Evolutionary conservation across 2,329 filamentous ascomycete genomes (phyloP).

Genomic region (Exophiala sp.): DNA sequence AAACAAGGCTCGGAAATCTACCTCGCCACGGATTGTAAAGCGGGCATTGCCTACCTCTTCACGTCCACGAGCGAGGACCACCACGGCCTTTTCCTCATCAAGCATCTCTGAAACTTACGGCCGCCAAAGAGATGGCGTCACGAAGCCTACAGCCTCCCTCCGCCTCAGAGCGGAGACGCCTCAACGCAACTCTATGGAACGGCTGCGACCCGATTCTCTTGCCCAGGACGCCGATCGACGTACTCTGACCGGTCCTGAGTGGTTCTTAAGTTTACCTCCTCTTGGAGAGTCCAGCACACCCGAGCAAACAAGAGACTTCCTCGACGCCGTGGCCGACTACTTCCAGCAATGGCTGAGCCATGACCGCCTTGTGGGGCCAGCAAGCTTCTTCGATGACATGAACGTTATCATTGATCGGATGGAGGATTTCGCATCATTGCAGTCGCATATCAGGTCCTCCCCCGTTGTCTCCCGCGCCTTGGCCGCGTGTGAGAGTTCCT

Average conservation of each 20-base stretch:
- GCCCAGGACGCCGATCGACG: background rate
- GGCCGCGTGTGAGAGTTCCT: background rate
- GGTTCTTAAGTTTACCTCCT: constrained; percentile 1
- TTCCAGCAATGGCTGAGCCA: constrained; percentile 8
- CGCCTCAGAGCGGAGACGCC: background rate
- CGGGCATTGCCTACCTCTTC: background rate
- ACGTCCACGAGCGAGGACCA: background rate
- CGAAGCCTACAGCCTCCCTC: background rate
- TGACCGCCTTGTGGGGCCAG: background rate
- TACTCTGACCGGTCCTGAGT: background rate
- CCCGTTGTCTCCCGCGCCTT: background rate
- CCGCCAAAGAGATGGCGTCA: background rate
- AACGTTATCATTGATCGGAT: constrained; percentile 7
- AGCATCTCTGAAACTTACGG: background rate
- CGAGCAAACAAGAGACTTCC: background rate
- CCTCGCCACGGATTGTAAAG: background rate
- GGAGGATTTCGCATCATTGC: constrained; percentile 3
- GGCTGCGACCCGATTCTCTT: background rate
- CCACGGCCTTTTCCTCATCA: background rate
- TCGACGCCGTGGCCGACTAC: constrained; percentile 8
- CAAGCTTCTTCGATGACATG: constrained; percentile 14
- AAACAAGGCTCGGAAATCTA: background rate
- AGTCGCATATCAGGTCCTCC: constrained; percentile 1
- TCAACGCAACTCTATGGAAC: background rate
- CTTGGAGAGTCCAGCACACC: constrained; percentile 2